Evolutionary conservation across 1,284 basidiomycete species (phyloP), one percentile per base, ranked within the genome.

Genomic region (Cronartium quercuum): DNA sequence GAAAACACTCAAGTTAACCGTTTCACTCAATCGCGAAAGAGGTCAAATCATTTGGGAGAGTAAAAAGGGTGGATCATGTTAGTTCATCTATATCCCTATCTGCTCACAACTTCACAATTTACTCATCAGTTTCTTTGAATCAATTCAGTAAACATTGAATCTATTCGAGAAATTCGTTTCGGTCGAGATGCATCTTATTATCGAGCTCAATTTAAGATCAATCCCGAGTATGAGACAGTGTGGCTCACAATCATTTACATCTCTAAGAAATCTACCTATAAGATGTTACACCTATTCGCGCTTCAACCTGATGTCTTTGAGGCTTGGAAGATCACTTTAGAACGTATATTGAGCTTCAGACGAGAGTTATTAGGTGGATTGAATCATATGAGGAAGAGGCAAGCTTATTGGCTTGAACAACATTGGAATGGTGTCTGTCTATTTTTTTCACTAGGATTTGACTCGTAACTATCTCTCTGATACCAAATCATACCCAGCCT

Each of bases 281-380:
- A 97, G 84, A 90, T 91, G 0, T 86, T 96, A 13, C 93, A 98
- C 80, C 85, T 97, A 75, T 87, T 98, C 76, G 91, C 93, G 0
- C 84, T 88, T 0, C 88, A 89, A 0, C 83, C 84, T 65, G 88
- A 91, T 34, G 85, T 88, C 0, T 90, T 91, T 79, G 83, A 84
- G 4, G 78, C 84, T 6, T 86, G 85, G 85, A 80, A 83, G 34
- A 76, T 78, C 9, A 84, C 85, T 15, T 81, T 87, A 4, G 81
- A 82, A 35, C 79, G 79, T 7, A 80, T 86, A 12, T 82, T 84
- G 5, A 69, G 76, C 5, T 78, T 80, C 9, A 78, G 81, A 24
- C 55, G 67, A 34, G 58, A 68, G 24, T 55, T 76, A 18, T 62
- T 76, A 34, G 76, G 76, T 41, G 65, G 69, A 42, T 29, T 68